Conservation (phyloP, 805 yeast genomes). For the Candida piceae region DNA sequence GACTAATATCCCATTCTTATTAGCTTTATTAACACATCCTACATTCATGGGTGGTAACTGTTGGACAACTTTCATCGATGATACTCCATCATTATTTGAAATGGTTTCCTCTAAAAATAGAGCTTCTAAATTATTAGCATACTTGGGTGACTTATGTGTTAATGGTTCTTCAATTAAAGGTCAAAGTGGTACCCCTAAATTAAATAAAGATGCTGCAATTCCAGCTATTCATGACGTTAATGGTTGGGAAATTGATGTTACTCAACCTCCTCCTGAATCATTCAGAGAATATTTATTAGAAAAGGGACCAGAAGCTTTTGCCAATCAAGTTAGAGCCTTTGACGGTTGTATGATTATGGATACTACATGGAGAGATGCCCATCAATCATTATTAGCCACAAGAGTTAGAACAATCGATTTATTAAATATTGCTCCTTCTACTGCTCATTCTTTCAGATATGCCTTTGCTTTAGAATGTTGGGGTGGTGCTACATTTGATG, state of each 20-base stretch:
- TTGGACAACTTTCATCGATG: constrained; percentile 99
- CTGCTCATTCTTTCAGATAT: constrained; percentile 83
- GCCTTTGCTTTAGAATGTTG: constrained; percentile 98
- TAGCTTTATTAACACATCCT: constrained; percentile 85
- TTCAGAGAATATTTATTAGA: constrained; percentile 87
- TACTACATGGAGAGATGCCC: constrained; percentile 99
- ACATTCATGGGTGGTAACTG: constrained; percentile 82
- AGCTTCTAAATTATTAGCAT: constrained; percentile 88
- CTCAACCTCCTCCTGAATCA: constrained; percentile 61
- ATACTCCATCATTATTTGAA: constrained; percentile 92
- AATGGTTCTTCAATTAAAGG: constrained; percentile 96
- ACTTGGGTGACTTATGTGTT: constrained; percentile 89
- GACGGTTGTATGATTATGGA: constrained; percentile 93
- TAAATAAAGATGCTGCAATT: constrained; percentile 65
- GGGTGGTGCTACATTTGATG: constrained; percentile 99
- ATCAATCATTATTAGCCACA: constrained; percentile 94
- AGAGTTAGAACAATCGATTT: constrained; percentile 94
- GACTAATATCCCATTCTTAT: constrained; percentile 94
- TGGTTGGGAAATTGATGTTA: constrained; percentile 54
- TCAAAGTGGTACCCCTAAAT: constrained; percentile 88
- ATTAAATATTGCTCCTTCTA: constrained; percentile 86
- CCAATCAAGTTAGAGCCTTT: constrained; percentile 76
- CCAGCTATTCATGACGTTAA: constrained; percentile 64
- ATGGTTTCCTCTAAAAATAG: constrained; percentile 94
- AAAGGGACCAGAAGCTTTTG: constrained; percentile 86